Percentiles rank a stretch among this genome's conserved stretches.
Conservation (phyloP, 768 basidiomycete genomes). For the Serendipita indica region DNA sequence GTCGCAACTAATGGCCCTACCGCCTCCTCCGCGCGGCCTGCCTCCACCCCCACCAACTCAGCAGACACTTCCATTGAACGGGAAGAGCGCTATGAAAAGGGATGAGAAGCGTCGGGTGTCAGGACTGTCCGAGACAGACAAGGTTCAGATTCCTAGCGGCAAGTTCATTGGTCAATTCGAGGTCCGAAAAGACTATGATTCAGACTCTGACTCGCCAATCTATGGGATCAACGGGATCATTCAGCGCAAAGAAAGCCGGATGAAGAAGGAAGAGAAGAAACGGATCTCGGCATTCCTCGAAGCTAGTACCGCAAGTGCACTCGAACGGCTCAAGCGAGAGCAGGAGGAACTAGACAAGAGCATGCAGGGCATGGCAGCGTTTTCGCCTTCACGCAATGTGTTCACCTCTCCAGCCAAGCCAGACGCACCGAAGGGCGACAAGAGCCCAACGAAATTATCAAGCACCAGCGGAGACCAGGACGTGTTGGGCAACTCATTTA, state of each 20-base stretch:
- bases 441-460: no score
- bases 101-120: no score
- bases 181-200: neutral
- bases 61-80: neutral
- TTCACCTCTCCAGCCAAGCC: no score
- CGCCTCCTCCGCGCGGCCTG: neutral
- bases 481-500: neutral
- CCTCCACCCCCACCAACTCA: neutral
- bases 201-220: slow-evolving; percentile 3
- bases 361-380: neutral
- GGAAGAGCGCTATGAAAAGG: no score
- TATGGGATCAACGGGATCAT: slow-evolving; percentile 8
- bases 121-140: no score
- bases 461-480: no score
- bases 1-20: neutral
- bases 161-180: neutral
- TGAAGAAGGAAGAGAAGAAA: no score
- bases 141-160: no score
- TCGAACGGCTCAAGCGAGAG: neutral
- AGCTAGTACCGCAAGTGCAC: no score
- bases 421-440: neutral
- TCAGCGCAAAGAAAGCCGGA: neutral
- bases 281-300: neutral
- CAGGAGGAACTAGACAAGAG: neutral
- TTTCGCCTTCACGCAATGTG: neutral